Conservation (phyloP, 208 protist genomes). For the Acanthamoeba royreba region DNA sequence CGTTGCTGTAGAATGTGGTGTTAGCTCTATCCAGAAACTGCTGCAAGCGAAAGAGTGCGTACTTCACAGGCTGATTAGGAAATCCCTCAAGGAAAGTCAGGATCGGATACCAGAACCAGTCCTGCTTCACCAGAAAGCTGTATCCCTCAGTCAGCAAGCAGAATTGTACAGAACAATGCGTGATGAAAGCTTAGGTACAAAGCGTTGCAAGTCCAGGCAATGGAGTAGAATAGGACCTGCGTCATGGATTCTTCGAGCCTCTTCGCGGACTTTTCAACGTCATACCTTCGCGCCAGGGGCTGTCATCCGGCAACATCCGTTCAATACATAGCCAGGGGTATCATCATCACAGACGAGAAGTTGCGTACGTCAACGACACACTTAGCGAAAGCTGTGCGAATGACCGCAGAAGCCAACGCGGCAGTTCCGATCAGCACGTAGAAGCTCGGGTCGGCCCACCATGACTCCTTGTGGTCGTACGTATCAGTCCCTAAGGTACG, state of each 20-base stretch:
- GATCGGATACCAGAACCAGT: constrained; percentile 19
- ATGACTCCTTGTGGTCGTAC: neutral
- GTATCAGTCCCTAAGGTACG: neutral
- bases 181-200: too few relatives aligned
- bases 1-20: neutral
- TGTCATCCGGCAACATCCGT: neutral
- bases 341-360: too few relatives aligned
- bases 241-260: neutral
- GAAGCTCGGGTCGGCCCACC: neutral
- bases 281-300: neutral
- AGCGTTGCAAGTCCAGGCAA: neutral
- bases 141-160: neutral
- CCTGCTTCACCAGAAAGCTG: constrained; percentile 14
- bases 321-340: neutral
- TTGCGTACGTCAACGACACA: too few relatives aligned
- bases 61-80: neutral
- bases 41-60: neutral
- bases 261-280: neutral
- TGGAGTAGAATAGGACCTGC: neutral
- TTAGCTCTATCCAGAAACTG: too few relatives aligned
- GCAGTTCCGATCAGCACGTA: neutral
- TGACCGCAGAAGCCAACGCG: too few relatives aligned
- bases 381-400: too few relatives aligned
- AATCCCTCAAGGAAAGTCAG: constrained; percentile 9
- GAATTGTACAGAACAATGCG: too few relatives aligned